These are phyloP conservation scores for Ichthyophthirius multifiliis DNA, from an alignment of 169 alveolate genomes.

Conservation along the genomic window DNA sequence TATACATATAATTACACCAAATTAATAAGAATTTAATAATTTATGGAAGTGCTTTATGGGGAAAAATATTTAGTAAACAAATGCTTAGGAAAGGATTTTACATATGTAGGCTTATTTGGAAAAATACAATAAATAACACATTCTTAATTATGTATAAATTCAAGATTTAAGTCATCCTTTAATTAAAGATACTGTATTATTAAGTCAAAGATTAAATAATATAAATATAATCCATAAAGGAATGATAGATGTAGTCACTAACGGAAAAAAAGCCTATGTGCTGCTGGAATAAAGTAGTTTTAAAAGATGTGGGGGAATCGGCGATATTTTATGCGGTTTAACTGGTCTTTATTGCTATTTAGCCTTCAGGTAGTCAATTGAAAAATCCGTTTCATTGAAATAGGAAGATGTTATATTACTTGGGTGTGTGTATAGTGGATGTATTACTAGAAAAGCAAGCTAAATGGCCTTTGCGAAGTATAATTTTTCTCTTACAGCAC, in stretches of 20 bases:
- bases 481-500: constrained; percentile 60
- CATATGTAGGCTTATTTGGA: neutral
- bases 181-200: constrained; percentile 37
- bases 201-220: constrained; percentile 45
- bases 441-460: constrained; percentile 47
- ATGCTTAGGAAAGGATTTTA: neutral
- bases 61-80: too few relatives aligned
- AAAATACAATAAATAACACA: too few relatives aligned
- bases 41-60: constrained; percentile 38
- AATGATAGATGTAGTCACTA: constrained; percentile 77
- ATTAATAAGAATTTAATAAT: constrained; percentile 74
- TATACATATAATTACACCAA: constrained; percentile 82
- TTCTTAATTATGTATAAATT: neutral
- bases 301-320: constrained; percentile 88
- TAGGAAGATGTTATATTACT: constrained; percentile 25
- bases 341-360: constrained; percentile 60
- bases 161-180: neutral
- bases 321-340: constrained; percentile 78
- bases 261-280: constrained; percentile 78
- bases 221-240: constrained; percentile 70
- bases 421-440: constrained; percentile 54
- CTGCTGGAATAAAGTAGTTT: constrained; percentile 66
- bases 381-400: neutral
- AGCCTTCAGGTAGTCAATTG: neutral
- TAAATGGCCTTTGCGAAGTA: constrained; percentile 32